Evolutionary conservation across 2,329 filamentous ascomycete species (phyloP).

Genomic region (Gaeumannomyces tritici): DNA sequence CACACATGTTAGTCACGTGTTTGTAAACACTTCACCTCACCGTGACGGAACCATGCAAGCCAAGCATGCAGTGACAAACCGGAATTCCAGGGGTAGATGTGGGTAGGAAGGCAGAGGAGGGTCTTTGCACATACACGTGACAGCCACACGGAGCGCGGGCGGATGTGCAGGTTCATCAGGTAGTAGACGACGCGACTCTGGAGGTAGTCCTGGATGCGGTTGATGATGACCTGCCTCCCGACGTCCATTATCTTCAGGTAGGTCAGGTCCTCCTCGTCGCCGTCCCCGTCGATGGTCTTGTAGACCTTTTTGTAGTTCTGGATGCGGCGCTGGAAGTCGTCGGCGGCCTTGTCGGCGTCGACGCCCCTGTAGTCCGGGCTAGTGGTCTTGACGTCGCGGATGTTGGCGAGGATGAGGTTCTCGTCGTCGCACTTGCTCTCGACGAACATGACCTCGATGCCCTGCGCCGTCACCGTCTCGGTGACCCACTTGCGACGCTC

Average conservation of each 20-base stretch:
- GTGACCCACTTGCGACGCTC: constrained; percentile 83
- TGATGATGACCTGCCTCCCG: constrained; percentile 94
- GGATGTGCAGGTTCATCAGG: constrained; percentile 97
- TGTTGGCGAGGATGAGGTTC: constrained; percentile 95
- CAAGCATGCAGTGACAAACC: background rate
- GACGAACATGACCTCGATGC: constrained; percentile 87
- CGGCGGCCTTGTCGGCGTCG: constrained; percentile 82
- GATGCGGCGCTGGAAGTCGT: constrained; percentile 89
- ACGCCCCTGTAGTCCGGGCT: constrained; percentile 92
- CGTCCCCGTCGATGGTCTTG: constrained; percentile 74
- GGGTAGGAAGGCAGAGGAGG: background rate
- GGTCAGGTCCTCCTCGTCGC: constrained; percentile 75
- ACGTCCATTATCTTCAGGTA: constrained; percentile 98
- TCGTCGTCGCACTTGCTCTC: constrained; percentile 97
- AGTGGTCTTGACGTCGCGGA: constrained; percentile 92
- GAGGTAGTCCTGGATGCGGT: constrained; percentile 91
- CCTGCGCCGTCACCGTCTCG: constrained; percentile 63
- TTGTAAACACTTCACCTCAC: background rate
- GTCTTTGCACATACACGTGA: constrained; percentile 63
- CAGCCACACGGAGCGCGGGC: constrained; percentile 91
- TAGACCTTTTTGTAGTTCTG: constrained; percentile 97
- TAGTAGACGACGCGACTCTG: constrained; percentile 97
- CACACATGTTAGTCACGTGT: background rate
- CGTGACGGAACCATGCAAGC: constrained; percentile 9
- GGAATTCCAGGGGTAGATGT: background rate